Percentiles rank a stretch among this genome's conserved stretches.
Evolutionary conservation across 805 yeast genomes (phyloP).

Genomic region (Candida golubevii): DNA sequence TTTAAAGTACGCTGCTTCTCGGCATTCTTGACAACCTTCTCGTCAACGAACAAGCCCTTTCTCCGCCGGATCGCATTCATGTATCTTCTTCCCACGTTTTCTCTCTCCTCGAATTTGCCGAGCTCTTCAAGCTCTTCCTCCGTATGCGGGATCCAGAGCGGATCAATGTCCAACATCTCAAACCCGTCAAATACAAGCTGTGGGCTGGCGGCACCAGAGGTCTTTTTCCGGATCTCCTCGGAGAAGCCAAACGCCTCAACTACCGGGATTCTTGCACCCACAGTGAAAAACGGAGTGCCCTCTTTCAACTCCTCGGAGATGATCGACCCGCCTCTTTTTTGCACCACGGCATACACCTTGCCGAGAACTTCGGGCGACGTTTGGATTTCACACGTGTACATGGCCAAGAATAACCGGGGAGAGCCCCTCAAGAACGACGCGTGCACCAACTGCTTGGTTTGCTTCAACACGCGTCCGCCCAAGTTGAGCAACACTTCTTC

Average conservation of each 20-base stretch:
- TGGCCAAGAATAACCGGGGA: slow-evolving; percentile 87
- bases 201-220: slow-evolving; percentile 97
- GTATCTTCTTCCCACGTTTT: slow-evolving; percentile 82
- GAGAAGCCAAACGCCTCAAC: slow-evolving; percentile 95
- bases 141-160: slow-evolving; percentile 98
- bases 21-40: slow-evolving; percentile 85
- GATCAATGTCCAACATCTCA: slow-evolving; percentile 84
- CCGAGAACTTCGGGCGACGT: slow-evolving; percentile 93
- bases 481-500: slow-evolving; percentile 40
- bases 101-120: slow-evolving; percentile 90
- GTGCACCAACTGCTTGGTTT: slow-evolving; percentile 70
- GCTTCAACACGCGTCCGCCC: slow-evolving; percentile 70
- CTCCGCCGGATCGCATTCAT: slow-evolving; percentile 78
- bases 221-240: slow-evolving; percentile 87
- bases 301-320: slow-evolving; percentile 94
- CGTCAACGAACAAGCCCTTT: slow-evolving; percentile 87
- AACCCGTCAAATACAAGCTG: slow-evolving; percentile 89
- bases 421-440: slow-evolving; percentile 72
- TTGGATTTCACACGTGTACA: slow-evolving; percentile 92
- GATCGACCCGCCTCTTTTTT: slow-evolving; percentile 79
- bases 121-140: slow-evolving; percentile 92
- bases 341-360: slow-evolving; percentile 91
- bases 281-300: slow-evolving; percentile 93
- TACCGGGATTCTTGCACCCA: slow-evolving; percentile 83
- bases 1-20: slow-evolving; percentile 91